A percentile compares a stretch with the other conserved stretches of the same genome.
Evolutionary conservation across 306 rosid species (phyloP).

Genomic region (Luffa acutangula): DNA sequence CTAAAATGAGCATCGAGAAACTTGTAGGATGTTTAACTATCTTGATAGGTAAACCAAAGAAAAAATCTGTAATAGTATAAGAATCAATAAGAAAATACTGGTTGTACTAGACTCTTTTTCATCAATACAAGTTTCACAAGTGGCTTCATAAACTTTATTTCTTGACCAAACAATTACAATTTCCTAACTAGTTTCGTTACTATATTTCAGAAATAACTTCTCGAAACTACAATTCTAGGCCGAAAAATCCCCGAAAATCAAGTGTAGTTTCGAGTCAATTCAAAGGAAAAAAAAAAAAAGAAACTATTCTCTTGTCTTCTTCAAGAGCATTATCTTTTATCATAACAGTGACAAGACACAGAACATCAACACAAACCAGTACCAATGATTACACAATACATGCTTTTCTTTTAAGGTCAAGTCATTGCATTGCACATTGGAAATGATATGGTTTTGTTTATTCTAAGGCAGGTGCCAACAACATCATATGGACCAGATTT

Average conservation of each 20-base stretch:
- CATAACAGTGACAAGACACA: conserved; percentile 3
- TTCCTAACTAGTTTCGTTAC: neutral
- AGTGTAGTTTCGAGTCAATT: neutral
- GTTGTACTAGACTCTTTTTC: neutral
- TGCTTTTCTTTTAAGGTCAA: neutral
- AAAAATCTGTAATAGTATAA: too few species aligned
- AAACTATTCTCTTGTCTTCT: neutral
- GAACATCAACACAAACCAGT: neutral
- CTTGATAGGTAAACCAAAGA: neutral
- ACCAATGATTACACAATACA: neutral
- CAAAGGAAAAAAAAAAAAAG: neutral
- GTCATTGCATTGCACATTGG: neutral
- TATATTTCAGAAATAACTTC: neutral
- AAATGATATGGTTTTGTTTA: neutral
- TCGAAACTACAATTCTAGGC: neutral
- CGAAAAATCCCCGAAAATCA: neutral
- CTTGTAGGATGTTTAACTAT: neutral
- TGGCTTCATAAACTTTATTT: neutral
- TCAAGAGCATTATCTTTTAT: neutral
- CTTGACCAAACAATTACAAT: neutral
- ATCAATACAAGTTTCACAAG: neutral
- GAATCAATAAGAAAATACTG: neutral
- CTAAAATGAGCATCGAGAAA: neutral
- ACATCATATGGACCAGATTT: conserved; percentile 46
- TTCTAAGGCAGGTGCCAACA: conserved; percentile 36